Percentiles rank a stretch among this genome's conserved stretches.
Evolutionary conservation across 2,329 filamentous ascomycete genomes (phyloP).

Genomic region (Diaporthe australafricana): DNA sequence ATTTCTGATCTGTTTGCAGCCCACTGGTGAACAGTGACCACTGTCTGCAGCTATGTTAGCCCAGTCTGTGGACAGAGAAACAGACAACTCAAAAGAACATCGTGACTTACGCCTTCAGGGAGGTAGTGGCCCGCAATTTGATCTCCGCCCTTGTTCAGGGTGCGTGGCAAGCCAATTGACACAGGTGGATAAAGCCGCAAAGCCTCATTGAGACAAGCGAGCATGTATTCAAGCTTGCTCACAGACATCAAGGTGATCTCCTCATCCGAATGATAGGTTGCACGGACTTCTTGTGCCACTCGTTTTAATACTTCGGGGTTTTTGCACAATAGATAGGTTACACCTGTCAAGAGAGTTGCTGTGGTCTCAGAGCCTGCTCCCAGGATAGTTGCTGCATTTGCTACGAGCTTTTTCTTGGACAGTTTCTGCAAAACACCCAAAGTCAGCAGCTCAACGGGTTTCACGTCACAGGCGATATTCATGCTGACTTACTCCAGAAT

Average conservation of each 20-base stretch:
- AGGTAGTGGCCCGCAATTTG: background rate
- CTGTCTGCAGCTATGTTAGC: background rate
- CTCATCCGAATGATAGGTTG: constrained; percentile 7
- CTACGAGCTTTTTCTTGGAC: constrained; percentile 16
- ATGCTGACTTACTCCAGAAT: too few relatives aligned
- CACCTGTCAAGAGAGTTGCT: constrained; percentile 26
- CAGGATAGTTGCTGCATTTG: constrained; percentile 27
- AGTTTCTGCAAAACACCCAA: background rate
- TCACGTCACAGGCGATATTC: too few relatives aligned
- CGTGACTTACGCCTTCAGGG: background rate
- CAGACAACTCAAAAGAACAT: too few relatives aligned
- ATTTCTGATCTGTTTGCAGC: background rate
- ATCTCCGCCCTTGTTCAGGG: background rate
- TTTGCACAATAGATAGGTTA: constrained; percentile 23
- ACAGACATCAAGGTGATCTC: constrained; percentile 1
- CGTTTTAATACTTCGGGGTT: constrained; percentile 20
- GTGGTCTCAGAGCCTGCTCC: constrained; percentile 31
- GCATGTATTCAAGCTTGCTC: constrained; percentile 26
- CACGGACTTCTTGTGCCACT: constrained; percentile 18
- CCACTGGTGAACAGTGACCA: background rate
- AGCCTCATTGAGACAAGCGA: constrained; percentile 19
- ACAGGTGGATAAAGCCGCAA: constrained; percentile 30
- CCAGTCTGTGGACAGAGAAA: background rate
- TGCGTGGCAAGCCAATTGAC: constrained; percentile 25
- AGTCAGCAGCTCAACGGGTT: background rate